Conservation (phyloP, 805 yeast genomes). For the Phaffomyces opuntiae region DNA sequence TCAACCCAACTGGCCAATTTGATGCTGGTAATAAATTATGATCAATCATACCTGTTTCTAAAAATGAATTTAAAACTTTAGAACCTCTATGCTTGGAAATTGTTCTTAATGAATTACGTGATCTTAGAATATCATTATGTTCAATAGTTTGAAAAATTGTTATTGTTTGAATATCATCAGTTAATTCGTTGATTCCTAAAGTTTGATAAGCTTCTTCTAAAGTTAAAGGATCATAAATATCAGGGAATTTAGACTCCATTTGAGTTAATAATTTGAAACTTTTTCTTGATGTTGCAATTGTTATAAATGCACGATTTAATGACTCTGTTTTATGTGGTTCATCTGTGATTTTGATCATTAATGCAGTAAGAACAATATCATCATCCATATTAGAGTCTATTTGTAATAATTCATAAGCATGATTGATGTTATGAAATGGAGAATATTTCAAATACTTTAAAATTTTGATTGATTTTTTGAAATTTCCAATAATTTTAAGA, state of each 20-base stretch:
- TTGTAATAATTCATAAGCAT: slow-evolving; percentile 48
- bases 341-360: slow-evolving; percentile 56
- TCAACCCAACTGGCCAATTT: slow-evolving; percentile 85
- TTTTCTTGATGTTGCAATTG: slow-evolving; percentile 52
- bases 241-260: slow-evolving; percentile 32
- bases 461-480: slow-evolving; percentile 30
- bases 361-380: slow-evolving; percentile 71
- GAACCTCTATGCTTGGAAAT: slow-evolving; percentile 53
- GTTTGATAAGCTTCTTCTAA: slow-evolving; percentile 38
- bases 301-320: slow-evolving; percentile 49
- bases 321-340: slow-evolving; percentile 29
- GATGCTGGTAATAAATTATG: slow-evolving; percentile 51
- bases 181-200: slow-evolving; percentile 42
- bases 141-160: slow-evolving; percentile 41
- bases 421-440: slow-evolving; percentile 33
- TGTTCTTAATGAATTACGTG: slow-evolving; percentile 50
- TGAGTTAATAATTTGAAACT: slow-evolving; percentile 52
- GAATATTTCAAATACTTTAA: slow-evolving; percentile 37
- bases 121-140: slow-evolving; percentile 41
- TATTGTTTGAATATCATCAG: slow-evolving; percentile 52
- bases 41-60: slow-evolving; percentile 58
- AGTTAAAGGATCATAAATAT: slow-evolving; percentile 21
- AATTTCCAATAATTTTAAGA: slow-evolving; percentile 31
- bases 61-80: slow-evolving; percentile 45
- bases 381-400: slow-evolving; percentile 49